These are phyloP conservation scores for Vigna hirtella DNA, from an alignment of 306 rosid species.

Conservation along the genomic window DNA sequence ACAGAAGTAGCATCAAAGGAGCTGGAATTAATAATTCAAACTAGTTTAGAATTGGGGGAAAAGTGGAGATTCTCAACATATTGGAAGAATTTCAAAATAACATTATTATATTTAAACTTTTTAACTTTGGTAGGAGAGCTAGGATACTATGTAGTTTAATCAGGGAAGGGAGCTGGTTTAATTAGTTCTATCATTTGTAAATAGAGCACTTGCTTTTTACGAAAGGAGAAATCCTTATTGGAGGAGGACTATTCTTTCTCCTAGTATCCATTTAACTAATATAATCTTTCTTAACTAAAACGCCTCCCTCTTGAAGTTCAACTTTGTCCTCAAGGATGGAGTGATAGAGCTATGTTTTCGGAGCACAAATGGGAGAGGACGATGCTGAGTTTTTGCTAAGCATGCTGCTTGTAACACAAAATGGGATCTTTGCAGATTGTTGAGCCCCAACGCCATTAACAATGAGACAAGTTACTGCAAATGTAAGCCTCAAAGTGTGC, in stretches of 20 bases:
- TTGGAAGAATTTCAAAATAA: constrained; percentile 14
- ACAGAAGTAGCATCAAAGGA: constrained; percentile 25
- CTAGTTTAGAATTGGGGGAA: constrained; percentile 14
- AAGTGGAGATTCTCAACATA: constrained; percentile 1
- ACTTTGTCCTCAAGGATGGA: background rate
- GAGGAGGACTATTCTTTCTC: background rate
- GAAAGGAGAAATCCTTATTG: background rate
- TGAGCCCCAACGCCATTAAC: background rate
- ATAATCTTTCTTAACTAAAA: background rate
- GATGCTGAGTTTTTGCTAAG: background rate
- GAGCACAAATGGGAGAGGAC: background rate
- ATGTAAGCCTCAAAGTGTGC: background rate
- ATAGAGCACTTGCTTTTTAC: background rate
- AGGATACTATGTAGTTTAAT: background rate
- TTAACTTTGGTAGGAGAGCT: background rate
- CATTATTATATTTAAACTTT: constrained; percentile 4
- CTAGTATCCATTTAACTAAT: background rate
- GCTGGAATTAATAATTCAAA: constrained; percentile 7
- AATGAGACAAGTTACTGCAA: background rate
- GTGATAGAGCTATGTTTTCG: background rate
- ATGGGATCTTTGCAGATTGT: background rate
- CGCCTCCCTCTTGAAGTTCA: background rate
- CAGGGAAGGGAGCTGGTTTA: background rate
- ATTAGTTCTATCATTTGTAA: background rate
- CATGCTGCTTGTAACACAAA: background rate